Percentiles rank a stretch among this genome's conserved stretches.
phyloP scores from a whole-genome alignment of 2,329 filamentous ascomycete species.

The Onygenales sp. region DNA sequence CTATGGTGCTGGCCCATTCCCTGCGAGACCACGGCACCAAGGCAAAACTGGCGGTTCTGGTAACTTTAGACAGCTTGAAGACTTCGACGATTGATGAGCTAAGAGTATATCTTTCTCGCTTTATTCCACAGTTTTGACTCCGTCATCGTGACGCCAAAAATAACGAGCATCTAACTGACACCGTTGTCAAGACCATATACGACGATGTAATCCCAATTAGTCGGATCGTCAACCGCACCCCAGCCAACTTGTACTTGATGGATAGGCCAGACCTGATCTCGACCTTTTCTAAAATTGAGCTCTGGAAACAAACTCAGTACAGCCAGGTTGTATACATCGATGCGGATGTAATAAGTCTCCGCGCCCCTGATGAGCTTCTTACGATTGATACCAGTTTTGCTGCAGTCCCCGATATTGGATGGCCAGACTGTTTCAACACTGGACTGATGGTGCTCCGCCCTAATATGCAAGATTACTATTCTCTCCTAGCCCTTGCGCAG shows the following conservation, averaged over 20 bases:
- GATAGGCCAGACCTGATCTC: constrained; percentile 80
- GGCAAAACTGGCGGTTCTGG: constrained; percentile 75
- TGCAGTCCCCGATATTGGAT: constrained; percentile 87
- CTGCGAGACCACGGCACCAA: constrained; percentile 79
- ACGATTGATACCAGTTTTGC: constrained; percentile 52
- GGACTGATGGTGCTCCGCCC: constrained; percentile 88
- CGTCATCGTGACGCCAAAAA: background rate
- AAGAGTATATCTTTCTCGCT: constrained; percentile 44
- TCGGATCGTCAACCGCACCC: constrained; percentile 64
- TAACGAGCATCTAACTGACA: constrained; percentile 12
- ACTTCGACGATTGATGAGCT: constrained; percentile 68
- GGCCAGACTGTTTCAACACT: constrained; percentile 98
- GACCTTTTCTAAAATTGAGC: constrained; percentile 89
- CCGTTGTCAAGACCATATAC: constrained; percentile 57
- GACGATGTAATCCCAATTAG: constrained; percentile 81
- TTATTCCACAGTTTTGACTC: constrained; percentile 1
- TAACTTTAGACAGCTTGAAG: constrained; percentile 72
- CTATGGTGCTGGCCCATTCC: constrained; percentile 87
- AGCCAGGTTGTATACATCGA: constrained; percentile 91
- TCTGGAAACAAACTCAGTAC: constrained; percentile 88
- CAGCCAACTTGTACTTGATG: constrained; percentile 84
- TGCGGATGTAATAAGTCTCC: constrained; percentile 81
- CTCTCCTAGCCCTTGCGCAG: constrained; percentile 72
- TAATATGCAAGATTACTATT: constrained; percentile 78
- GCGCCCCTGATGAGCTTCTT: constrained; percentile 90